These are phyloP conservation scores for Stropharia rugosoannulata DNA, from an alignment of 768 basidiomycete genomes.

Conservation along the genomic window DNA sequence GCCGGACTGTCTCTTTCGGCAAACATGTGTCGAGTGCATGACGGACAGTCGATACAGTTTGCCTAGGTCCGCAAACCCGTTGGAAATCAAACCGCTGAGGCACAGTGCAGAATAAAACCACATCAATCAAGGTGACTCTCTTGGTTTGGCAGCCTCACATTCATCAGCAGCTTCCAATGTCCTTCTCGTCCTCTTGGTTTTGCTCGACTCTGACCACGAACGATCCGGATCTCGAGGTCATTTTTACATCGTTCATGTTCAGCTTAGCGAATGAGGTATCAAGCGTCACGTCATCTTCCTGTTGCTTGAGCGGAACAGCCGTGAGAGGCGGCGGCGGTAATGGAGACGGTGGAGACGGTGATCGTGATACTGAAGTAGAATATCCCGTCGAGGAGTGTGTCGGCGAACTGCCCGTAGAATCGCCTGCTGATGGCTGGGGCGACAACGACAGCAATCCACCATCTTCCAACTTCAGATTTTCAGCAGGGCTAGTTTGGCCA, in stretches of 20 bases:
- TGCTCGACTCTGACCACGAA: constrained; percentile 1
- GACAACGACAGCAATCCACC: constrained; percentile 10
- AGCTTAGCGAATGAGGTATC: constrained; percentile 17
- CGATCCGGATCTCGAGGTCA: not conserved
- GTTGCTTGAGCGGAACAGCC: constrained; percentile 25
- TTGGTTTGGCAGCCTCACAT: not conserved
- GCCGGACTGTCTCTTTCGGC: no score
- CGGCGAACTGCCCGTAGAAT: constrained; percentile 53
- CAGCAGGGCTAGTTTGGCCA: not conserved
- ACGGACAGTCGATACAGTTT: no score
- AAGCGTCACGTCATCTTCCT: constrained; percentile 10
- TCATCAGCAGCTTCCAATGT: not conserved
- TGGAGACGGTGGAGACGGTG: constrained; percentile 41
- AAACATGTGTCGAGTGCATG: no score
- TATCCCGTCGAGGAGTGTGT: constrained; percentile 59
- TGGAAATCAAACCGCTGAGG: no score
- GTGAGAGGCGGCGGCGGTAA: constrained; percentile 26
- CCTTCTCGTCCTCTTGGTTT: not conserved
- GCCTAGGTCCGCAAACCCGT: no score
- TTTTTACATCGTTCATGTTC: constrained; percentile 1
- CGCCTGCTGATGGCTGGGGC: constrained; percentile 16
- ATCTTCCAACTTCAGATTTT: constrained; percentile 5
- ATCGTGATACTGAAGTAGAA: constrained; percentile 49
- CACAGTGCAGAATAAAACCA: no score
- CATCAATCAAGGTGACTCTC: no score